Base-by-base conservation (phyloP, 2,329 filamentous ascomycete genomes). In the Colletotrichum endophyticum region DNA sequence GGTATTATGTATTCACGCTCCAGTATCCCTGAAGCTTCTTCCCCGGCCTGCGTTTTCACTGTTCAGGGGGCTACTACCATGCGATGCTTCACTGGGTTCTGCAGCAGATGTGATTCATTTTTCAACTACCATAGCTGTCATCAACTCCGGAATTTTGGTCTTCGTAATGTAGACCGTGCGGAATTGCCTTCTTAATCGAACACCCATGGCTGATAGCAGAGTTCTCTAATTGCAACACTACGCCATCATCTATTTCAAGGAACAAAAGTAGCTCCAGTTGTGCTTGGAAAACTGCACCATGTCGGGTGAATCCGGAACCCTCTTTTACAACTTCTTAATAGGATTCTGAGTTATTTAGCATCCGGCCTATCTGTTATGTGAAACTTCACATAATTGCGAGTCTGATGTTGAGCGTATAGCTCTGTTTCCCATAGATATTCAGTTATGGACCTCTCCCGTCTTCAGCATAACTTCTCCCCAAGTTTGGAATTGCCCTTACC, bases 21-120 rank as follows among this genome's bases (percentile, higher is more conserved):
- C 3, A 6, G 3, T 2, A 11, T 44, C 0, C 6, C 39, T n/a
- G 19, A n/a, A n/a, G 3, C 1, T 6, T 12, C 9, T 44, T 44
- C 19, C 9, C 6, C 39, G 19, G 19, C 39, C 2, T 44, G 39
- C 39, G 19, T 12, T 44, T 6, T 3, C 39, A 44, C 19, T n/a
- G 39, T 44, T n/a, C 39, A 11, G 9, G 3, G 5, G 3, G 5
- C 19, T 44, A 4, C 39, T n/a, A 44, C 3, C 6, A 44, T n/a
- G 39, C 9, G 19, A 44, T 44, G 19, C 39, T 1, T 12, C 19
- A n/a, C 19, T 44, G 9, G 9, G 19, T 44, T 44, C 39, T 44
- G 19, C 7, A 44, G 5, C 19, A 44, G 3, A 44, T n/a, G 5
- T n/a, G 9, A 4, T 6, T 12, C 39, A n/a, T 12, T n/a, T 6